Base-by-base conservation (phyloP, 345 rosid species). In the Salix exigua region DNA sequence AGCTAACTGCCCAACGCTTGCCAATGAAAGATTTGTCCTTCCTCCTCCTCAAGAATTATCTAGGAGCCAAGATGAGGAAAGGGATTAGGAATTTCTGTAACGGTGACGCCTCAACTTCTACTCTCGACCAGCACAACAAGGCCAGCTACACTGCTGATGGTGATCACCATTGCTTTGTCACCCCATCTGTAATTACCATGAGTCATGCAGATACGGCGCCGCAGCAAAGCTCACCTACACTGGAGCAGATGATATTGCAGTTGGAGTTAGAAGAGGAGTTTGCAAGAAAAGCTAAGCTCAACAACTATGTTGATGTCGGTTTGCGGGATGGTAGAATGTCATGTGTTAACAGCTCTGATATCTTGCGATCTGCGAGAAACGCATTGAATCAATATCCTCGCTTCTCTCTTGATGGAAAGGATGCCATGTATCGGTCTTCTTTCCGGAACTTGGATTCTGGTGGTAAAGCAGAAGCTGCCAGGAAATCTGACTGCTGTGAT, bases 331-430 rank as follows among this genome's bases (percentile, higher is more conserved):
- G 85, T 6, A 66, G 98, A 46, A 85, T 89, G 91, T 94, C 98
- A 5, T 91, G 93, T 58, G 96, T 91, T 25, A 91, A 88, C 72
- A 92, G 85, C 68, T 90, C 98, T 2, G 97, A 94, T 77, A 91
- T 94, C 66, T 72, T 92, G 51, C 83, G 89, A 60, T 92, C 97
- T 0, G 98, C 98, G 2, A 87, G 94, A 80, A 89, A 89, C 66
- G 98, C 97, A 0, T 72, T 94, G 87, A 91, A 90, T 79, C 95
- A 94, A 78, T 92, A 94, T 85, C 98, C 98, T 38, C 89, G 98
- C 2, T 94, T 94, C 78, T 94, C 98, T 0, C 88, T 94, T 0
- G 98, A 94, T 26, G 98, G 97, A 10, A 92, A 84, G 82, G 98
- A 94, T 64, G 93, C 98, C 6, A 92, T 91, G 97, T 92, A 94